Evolutionary conservation across 2,329 filamentous ascomycete species (phyloP), one percentile per base, ranked within the genome.

Genomic region (Epichloe hybrida): DNA sequence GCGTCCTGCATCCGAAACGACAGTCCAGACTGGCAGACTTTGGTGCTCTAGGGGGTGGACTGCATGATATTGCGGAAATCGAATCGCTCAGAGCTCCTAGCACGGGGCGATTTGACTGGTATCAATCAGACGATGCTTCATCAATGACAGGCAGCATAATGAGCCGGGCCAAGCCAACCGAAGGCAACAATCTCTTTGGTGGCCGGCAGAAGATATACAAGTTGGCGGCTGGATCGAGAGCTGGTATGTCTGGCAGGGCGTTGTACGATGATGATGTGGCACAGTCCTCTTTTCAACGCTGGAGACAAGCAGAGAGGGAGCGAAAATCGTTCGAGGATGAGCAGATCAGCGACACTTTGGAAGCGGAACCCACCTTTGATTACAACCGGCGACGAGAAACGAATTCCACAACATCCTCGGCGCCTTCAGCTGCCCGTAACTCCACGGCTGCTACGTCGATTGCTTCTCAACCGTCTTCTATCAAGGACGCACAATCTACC

Each of bases 171-270:
- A 84, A 90, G 58, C 89, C 88, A 0, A 83, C 80, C 1, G 91
- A 97, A 62, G 89, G 91, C 44, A 98, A 97, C 63, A 85, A 87
- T 58, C 68, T 98, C 51, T 98, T 98, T 67, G 93, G 93, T 52
- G 93, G 93, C 15, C 81, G 93, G 43, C 93, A 97, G 64, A 97
- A 97, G 70, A 84, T 97, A 38, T 97, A 94, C 67, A 90, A 88
- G 65, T 86, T 95, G 56, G 75, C 86, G 0, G 72, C 72, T 3
- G 74, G 74, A 42, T 73, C 72, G 2, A 62, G 60, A 15, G 70
- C 72, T 20, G 76, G 74, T 44, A 78, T 87, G 73, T 70, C 73
- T 44, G 86, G 86, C 77, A 23, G 83, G 80, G 56, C 82, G 0
- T 66, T 95, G 2, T 97, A 96, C 61, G 89, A 94, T 27, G 83